Base-by-base conservation (phyloP, 345 rosid genomes). In the Brassica cretica region DNA sequence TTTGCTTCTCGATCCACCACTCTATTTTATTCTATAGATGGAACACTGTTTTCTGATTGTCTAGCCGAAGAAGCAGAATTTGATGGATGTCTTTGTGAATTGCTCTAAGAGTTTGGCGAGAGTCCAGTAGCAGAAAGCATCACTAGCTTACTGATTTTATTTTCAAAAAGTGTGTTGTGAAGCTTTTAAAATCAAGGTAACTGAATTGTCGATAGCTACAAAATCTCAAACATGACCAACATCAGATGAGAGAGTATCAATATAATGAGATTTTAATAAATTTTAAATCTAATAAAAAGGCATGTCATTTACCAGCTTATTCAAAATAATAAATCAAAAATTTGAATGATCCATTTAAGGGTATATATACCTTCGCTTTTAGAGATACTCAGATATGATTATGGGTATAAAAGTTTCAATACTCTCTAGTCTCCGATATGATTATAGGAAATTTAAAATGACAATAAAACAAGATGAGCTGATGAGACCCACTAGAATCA, bases 401-500 rank as follows among this genome's bases (percentile, higher is more conserved):
- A 27, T 27, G 30, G 30, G 30, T 27, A 27, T 27, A 27, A 27
- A 27, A 27, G 30, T 27, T 51, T 32, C 35, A 56, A 29, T 35
- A 68, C 8, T 27, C 27, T 21, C 25, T 46, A 46, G 18, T 66
- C 59, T 75, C 21, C 25, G 29, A 59, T 27, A 35, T 15, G 64
- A 58, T 14, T 55, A 66, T 55, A 65, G 6, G 27, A 66, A 58
- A 37, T 27, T 16, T 1, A 39, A 37, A 66, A 2, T 3, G 27
- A 18, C 6, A 11, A 39, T 3, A 68, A 60, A 69, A 58, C 8
- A 10, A 66, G 32, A 66, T 58, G 72, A 59, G 69, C 67, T 67
- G 55, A 73, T 72, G 73, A 30, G 73, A 78, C 77, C 81, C 81
- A 78, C 81, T 55, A 70, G 71, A 70, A 70, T 70, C 75, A 70